Evolutionary conservation across 768 basidiomycete genomes (phyloP), one percentile per base, ranked within the genome.

Genomic region (Lactifluus subvellereus): DNA sequence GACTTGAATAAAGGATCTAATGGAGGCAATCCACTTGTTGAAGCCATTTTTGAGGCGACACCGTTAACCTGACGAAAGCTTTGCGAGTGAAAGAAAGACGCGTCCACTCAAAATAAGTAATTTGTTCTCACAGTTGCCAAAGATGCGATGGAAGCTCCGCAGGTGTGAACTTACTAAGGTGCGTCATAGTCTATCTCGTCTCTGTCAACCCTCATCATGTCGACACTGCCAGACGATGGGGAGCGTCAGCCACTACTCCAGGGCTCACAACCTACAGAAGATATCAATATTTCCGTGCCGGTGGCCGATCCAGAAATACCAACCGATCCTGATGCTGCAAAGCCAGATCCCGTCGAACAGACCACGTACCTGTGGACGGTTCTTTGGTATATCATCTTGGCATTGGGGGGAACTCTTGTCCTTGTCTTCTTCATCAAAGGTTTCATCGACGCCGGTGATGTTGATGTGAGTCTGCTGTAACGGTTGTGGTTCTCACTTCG

Each of bases 401-500:
- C 72, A 7, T 45, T 81, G 2, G 60, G 75, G 3, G 76, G 75
- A 11, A 69, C 76, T 0, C 69, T 80, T 32, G 68, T 76, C 3
- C 61, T 86, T 9, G 80, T 69, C 4, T 54, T 86, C 42, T 80
- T 90, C 57, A 77, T 91, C 71, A 88, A 89, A 67, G 86, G 83
- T 3, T 85, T 88, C 68, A 81, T 88, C 10, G 85, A 88, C 48
- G 77, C 84, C 8, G 86, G 80, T 27, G 85, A 90, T 71, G 79
- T 82, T 11, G 79, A 88, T 49, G 88, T 89, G 61, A 59, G 84
- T 72, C 22, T 11, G 53, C 45, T 45, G n/a, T 42, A 51, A 0
- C n/a, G 10, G n/a, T 20, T 16, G n/a, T 40, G 20, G 10, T n/a
- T 45, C 47, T 35, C 22, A 18, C 49, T 16, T 13, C 1, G 18